phyloP scores from a whole-genome alignment of 2,329 filamentous ascomycete genomes.

The Cladosporium oxysporum region DNA sequence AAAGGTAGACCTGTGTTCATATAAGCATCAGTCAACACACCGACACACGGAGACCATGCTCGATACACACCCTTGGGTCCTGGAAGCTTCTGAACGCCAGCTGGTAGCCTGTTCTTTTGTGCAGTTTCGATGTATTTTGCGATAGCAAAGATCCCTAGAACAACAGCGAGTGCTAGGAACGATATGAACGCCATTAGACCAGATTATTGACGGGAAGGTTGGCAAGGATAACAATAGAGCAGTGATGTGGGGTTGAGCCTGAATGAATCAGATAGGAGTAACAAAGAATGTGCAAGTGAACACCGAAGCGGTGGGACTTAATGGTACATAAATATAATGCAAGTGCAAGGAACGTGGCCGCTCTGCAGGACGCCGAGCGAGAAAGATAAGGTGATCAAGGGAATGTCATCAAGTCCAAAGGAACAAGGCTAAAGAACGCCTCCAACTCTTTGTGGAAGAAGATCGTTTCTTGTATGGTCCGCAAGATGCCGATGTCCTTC shows the following conservation, averaged over 20 bases:
- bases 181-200: constrained; percentile 26
- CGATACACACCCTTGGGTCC: constrained; percentile 28
- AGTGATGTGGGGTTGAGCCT: neutral
- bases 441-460: constrained; percentile 1
- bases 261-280: neutral
- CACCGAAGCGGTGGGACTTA: neutral
- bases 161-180: constrained; percentile 28
- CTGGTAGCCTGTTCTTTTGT: constrained; percentile 22
- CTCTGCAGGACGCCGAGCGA: neutral
- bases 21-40: neutral
- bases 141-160: constrained; percentile 33
- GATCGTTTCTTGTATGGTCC: constrained; percentile 9
- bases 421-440: constrained; percentile 4
- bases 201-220: neutral
- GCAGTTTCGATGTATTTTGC: constrained; percentile 22
- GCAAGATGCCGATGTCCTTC: constrained; percentile 6
- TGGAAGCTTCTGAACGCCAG: constrained; percentile 27
- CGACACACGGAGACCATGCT: neutral
- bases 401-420: neutral
- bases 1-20: constrained; percentile 42
- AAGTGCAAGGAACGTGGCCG: constrained; percentile 5
- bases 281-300: neutral
- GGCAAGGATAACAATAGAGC: neutral
- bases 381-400: constrained; percentile 12
- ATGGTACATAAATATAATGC: constrained; percentile 1